A percentile compares a stretch with the other conserved stretches of the same genome.
Evolutionary conservation across 176 grass and related monocot genomes (phyloP).

Genomic region (Panicum miliaceum): DNA sequence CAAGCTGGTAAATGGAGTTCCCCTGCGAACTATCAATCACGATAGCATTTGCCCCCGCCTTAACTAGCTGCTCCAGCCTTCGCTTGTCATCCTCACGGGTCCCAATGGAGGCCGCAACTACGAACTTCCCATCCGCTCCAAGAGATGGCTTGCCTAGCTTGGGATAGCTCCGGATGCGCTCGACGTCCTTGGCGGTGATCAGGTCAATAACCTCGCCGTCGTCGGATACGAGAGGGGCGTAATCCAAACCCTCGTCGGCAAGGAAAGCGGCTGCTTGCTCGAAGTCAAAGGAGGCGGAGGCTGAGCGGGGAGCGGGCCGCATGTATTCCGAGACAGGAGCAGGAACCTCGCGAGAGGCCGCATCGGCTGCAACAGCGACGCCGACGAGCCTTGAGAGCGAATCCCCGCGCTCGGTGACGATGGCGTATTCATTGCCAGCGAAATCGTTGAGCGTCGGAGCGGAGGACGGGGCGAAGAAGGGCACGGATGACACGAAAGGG

Average conservation of each 20-base stretch:
- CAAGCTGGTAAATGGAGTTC: constrained; percentile 90
- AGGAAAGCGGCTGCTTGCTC: constrained; percentile 65
- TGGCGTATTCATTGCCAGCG: constrained; percentile 59
- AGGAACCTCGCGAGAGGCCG: constrained; percentile 19
- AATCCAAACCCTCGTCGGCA: constrained; percentile 73
- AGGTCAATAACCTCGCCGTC: constrained; percentile 76
- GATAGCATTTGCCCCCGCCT: constrained; percentile 73
- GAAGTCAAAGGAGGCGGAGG: constrained; percentile 60
- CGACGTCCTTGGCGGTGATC: constrained; percentile 73
- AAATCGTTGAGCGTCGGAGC: constrained; percentile 44
- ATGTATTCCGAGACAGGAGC: constrained; percentile 64
- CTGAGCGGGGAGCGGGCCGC: constrained; percentile 53
- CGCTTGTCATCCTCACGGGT: constrained; percentile 81
- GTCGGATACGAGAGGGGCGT: constrained; percentile 64
- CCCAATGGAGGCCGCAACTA: constrained; percentile 76
- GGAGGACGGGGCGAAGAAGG: constrained; percentile 56
- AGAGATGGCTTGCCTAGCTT: constrained; percentile 81
- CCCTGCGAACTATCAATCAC: constrained; percentile 95
- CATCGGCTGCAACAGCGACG: constrained; percentile 54
- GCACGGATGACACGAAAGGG: constrained; percentile 66
- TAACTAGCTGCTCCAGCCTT: constrained; percentile 73
- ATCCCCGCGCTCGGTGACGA: constrained; percentile 77
- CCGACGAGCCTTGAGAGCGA: constrained; percentile 60
- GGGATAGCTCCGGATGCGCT: constrained; percentile 74
- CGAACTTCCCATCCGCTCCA: constrained; percentile 67